Conservation (phyloP, 1,139 yeast species). For the Kodamaea ohmeri region DNA sequence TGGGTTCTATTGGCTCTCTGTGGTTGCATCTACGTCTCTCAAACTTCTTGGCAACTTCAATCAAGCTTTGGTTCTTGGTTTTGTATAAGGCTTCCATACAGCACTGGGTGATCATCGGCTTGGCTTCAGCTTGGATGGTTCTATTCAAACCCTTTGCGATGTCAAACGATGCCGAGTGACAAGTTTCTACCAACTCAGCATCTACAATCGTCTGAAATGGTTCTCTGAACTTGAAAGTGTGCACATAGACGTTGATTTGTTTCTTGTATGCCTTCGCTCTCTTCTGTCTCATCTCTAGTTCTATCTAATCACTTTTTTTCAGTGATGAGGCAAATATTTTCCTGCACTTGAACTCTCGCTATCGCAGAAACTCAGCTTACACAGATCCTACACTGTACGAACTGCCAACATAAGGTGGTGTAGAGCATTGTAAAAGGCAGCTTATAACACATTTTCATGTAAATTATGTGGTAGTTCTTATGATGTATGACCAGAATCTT, state of each 20-base stretch:
- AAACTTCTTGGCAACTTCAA: constrained; percentile 72
- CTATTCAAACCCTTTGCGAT: constrained; percentile 72
- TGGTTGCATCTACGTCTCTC: constrained; percentile 76
- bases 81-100: constrained; percentile 83
- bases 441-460: no score
- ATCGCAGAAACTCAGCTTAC: no score
- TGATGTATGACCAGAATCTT: no score
- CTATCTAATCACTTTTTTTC: constrained; percentile 4
- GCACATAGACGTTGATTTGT: constrained; percentile 80
- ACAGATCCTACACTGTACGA: no score
- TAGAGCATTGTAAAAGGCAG: no score
- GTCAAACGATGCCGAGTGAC: constrained; percentile 68
- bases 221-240: constrained; percentile 87
- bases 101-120: constrained; percentile 96
- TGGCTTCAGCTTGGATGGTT: constrained; percentile 81
- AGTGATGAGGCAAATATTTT: constrained; percentile 8
- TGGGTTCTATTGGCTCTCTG: constrained; percentile 63
- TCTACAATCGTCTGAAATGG: constrained; percentile 91
- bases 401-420: no score
- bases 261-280: constrained; percentile 92
- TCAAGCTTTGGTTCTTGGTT: constrained; percentile 68
- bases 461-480: no score
- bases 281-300: constrained; percentile 76
- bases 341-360: no score
- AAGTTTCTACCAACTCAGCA: constrained; percentile 67